Evolutionary conservation across 208 protist genomes (phyloP).

Genomic region (Strigomonas oncopelti): DNA sequence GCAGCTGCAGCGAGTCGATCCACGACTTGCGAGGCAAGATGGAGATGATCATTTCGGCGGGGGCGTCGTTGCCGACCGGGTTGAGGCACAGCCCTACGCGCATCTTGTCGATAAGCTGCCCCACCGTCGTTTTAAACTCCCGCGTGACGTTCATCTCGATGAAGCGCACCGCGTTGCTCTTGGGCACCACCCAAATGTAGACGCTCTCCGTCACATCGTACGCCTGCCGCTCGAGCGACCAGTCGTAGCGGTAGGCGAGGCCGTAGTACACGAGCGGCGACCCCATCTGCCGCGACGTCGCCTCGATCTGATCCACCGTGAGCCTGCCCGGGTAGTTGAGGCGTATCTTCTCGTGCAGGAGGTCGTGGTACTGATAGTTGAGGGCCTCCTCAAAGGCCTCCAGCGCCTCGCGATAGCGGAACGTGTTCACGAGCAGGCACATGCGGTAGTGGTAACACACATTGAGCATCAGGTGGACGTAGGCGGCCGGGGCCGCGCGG

Average conservation of each 20-base stretch:
- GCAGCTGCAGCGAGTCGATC: slow-evolving; percentile 73
- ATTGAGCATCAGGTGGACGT: slow-evolving; percentile 41
- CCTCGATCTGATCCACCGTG: slow-evolving; percentile 82
- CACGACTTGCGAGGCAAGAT: slow-evolving; percentile 67
- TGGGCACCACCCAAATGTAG: slow-evolving; percentile 82
- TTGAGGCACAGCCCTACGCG: slow-evolving; percentile 63
- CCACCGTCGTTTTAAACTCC: slow-evolving; percentile 70
- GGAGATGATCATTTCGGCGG: slow-evolving; percentile 46
- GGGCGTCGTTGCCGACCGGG: slow-evolving; percentile 26
- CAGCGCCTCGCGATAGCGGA: slow-evolving; percentile 85
- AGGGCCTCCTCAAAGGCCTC: slow-evolving; percentile 77
- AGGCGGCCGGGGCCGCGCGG: slow-evolving; percentile 40
- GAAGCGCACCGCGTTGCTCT: slow-evolving; percentile 77
- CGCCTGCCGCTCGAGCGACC: slow-evolving; percentile 27
- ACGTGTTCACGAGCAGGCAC: slow-evolving; percentile 64
- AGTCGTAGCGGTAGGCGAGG: slow-evolving; percentile 59
- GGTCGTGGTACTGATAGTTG: slow-evolving; percentile 65
- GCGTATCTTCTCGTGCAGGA: slow-evolving; percentile 71
- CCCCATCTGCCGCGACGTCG: slow-evolving; percentile 50
- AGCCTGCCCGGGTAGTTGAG: slow-evolving; percentile 60
- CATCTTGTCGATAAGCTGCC: slow-evolving; percentile 40
- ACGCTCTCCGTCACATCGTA: slow-evolving; percentile 69
- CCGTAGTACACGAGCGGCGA: slow-evolving; percentile 80
- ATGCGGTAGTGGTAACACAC: slow-evolving; percentile 65
- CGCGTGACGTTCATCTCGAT: slow-evolving; percentile 81